Conservation (phyloP, 2,329 filamentous ascomycete genomes). For the Annulohypoxylon truncatum region DNA sequence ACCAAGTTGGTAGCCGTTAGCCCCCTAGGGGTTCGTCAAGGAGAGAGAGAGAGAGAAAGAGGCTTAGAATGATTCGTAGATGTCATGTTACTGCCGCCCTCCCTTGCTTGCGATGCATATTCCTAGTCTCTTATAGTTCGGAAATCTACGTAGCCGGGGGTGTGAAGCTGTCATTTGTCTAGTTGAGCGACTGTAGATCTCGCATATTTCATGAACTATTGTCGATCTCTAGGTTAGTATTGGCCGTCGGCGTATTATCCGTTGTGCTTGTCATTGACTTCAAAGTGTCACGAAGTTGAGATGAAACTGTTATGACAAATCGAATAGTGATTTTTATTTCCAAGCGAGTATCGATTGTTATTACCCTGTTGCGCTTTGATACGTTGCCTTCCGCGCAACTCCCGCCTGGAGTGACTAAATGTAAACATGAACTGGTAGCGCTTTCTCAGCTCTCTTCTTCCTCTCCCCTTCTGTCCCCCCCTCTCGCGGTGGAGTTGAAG, state of each 20-base stretch:
- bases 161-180: conserved; percentile 2
- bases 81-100: conserved; percentile 7
- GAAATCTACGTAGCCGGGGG: neutral
- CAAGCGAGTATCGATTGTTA: conserved; percentile 32
- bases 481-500: conserved; percentile 4
- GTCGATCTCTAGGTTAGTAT: neutral
- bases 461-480: conserved; percentile 2
- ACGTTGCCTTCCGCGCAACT: conserved; percentile 36
- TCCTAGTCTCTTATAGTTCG: neutral
- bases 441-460: conserved; percentile 11
- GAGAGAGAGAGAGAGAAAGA: neutral
- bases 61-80: neutral
- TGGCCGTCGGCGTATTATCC: neutral
- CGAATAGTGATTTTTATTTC: conserved; percentile 1
- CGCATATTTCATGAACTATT: neutral
- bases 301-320: neutral
- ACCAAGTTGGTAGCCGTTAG: neutral
- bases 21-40: neutral
- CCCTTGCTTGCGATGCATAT: neutral
- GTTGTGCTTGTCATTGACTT: neutral
- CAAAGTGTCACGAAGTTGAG: neutral
- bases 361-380: conserved; percentile 37
- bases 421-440: conserved; percentile 21
- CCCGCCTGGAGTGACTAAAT: conserved; percentile 23
- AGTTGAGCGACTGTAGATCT: neutral